Evolutionary conservation across 441 rosid genomes (phyloP), one percentile per base, ranked within the genome.

Genomic region (Euphorbia schlechtendalii): DNA sequence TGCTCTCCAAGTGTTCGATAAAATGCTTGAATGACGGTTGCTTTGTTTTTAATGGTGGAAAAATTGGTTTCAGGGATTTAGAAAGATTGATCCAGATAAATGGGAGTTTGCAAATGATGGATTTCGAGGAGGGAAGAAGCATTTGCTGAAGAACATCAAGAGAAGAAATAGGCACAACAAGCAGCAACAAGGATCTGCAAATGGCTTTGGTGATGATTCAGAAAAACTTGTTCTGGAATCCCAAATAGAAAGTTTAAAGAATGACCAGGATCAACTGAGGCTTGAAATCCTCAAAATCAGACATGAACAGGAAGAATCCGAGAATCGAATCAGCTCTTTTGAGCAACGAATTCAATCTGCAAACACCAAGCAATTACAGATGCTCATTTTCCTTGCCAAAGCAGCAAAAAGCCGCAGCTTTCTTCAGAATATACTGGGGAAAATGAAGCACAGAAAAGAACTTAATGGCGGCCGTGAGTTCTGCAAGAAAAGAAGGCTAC

Each of bases 21-120:
- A n/a, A n/a, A n/a, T n/a, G n/a, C n/a, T n/a, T n/a, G n/a, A n/a
- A n/a, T n/a, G n/a, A n/a, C n/a, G n/a, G n/a, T n/a, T n/a, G n/a
- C n/a, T n/a, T n/a, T n/a, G n/a, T n/a, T n/a, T n/a, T n/a, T n/a
- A n/a, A n/a, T n/a, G n/a, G n/a, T n/a, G n/a, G n/a, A n/a, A n/a
- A n/a, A n/a, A n/a, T n/a, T n/a, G n/a, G n/a, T n/a, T n/a, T n/a
- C n/a, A n/a, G n/a, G n/a, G n/a, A n/a, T n/a, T n/a, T n/a, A 79
- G 76, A 71, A 89, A 89, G 89, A 77, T 89, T 59, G 84, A 85
- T 72, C 71, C 84, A 2, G 91, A 87, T 52, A 69, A 82, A 67
- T 85, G 93, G 91, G 93, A 89, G 56, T 89, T 86, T 45, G 88
- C 88, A 8, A 84, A 86, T 61, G 86, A 82, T 56, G 82, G 74